A percentile compares a stretch with the other conserved stretches of the same genome.
phyloP scores from a whole-genome alignment of 2,329 filamentous ascomycete genomes.

The Emmonsia crescens region DNA sequence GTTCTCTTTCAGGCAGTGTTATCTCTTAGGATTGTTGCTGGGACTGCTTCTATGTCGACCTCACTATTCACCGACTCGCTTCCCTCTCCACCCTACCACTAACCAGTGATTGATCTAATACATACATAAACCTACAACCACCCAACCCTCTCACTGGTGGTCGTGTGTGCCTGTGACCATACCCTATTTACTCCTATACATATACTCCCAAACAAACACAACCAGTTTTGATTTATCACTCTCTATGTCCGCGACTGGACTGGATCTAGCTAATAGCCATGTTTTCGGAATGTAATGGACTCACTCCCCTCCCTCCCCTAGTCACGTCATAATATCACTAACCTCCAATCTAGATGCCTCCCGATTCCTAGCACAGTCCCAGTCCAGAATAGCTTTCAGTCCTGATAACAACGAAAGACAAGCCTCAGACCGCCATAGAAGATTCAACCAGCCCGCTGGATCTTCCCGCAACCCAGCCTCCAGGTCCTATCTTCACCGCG shows the following conservation, averaged over 20 bases:
- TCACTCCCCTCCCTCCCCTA: background rate
- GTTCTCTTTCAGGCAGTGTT: background rate
- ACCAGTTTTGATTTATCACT: background rate
- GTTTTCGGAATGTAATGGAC: slow-evolving; percentile 16
- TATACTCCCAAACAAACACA: background rate
- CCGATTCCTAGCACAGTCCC: slow-evolving; percentile 89
- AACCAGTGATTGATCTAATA: background rate
- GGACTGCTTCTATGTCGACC: background rate
- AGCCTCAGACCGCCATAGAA: slow-evolving; percentile 39
- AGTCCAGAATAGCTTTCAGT: slow-evolving; percentile 75
- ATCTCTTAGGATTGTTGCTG: background rate
- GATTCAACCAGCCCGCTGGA: slow-evolving; percentile 29
- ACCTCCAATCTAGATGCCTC: slow-evolving; percentile 63
- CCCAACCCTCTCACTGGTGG: background rate
- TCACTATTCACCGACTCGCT: background rate
- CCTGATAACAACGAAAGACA: slow-evolving; percentile 41
- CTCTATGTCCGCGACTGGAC: background rate
- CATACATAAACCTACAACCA: background rate
- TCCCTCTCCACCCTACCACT: background rate
- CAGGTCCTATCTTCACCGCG: slow-evolving; percentile 41
- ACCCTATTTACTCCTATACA: background rate
- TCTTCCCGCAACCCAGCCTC: slow-evolving; percentile 40
- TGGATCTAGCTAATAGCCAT: slow-evolving; percentile 5
- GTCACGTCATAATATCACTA: slow-evolving; percentile 1
- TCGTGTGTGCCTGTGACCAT: slow-evolving; percentile 3